phyloP scores from a whole-genome alignment of 2,329 filamentous ascomycete genomes.

The Aspergillus sp. region DNA sequence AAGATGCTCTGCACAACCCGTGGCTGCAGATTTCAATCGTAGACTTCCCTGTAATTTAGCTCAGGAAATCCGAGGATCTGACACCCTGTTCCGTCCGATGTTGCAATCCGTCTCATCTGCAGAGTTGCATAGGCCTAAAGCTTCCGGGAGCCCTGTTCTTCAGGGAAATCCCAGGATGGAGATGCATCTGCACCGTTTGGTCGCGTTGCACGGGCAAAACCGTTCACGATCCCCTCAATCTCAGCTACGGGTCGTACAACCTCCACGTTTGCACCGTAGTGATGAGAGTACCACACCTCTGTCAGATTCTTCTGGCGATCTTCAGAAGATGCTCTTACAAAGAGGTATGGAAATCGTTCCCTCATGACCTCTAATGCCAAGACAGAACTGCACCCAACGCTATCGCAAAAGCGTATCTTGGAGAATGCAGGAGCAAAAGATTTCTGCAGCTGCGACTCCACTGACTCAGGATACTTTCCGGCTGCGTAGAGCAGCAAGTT shows the following conservation, averaged over 20 bases:
- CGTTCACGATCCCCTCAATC: slow-evolving; percentile 15
- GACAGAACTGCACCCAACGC: neutral
- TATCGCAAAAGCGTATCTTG: neutral
- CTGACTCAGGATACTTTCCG: neutral
- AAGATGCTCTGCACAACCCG: accelerated
- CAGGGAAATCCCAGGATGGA: no score
- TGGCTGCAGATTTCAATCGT: no score
- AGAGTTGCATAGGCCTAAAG: no score
- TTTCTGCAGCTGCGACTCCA: neutral
- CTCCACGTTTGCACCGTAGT: slow-evolving; percentile 11
- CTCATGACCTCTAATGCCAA: neutral
- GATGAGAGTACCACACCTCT: neutral
- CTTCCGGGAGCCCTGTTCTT: no score
- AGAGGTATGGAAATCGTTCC: neutral
- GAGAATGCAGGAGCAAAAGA: neutral
- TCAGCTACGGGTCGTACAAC: slow-evolving; percentile 15
- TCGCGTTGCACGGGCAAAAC: slow-evolving; percentile 14
- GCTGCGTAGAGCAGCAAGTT: neutral
- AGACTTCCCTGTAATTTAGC: no score
- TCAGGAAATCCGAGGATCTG: accelerated
- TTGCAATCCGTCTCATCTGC: no score
- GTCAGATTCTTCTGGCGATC: neutral
- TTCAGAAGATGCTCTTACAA: neutral
- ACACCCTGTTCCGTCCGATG: no score
- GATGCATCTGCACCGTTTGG: slow-evolving; percentile 14